Base-by-base conservation (phyloP, 225 moss, liverwort and hornwort species). In the Polytrichum formosum region DNA sequence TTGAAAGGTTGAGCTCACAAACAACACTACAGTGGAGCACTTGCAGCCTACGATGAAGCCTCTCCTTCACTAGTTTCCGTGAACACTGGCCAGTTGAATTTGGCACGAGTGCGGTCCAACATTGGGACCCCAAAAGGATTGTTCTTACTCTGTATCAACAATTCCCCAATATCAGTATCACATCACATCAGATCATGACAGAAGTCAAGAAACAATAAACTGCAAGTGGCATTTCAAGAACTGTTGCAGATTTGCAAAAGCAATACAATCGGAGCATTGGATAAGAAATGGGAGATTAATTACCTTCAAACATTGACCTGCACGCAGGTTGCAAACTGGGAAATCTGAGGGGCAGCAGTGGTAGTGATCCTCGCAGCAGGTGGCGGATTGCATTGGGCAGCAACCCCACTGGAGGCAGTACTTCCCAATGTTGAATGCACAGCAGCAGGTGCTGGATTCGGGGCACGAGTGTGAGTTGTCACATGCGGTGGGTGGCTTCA, bases 331-430 rank as follows among this genome's bases (percentile, higher is more conserved):
- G 87, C 91, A 91, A 26, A 91, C 74, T 1, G 91, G 91, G 46
- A 35, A 89, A 5, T 91, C 84, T 0, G 80, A 76, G 8, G 91
- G 91, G 68, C 91, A 91, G 81, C 92, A 92, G 65, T 92, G 92
- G 66, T 87, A 83, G 59, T 92, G 92, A 6, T 92, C 92, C 7
- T 82, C 83, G 64, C 92, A 92, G 80, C 92, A 92, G 22, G 83
- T 87, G 5, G 92, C 92, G 0, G 90, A 83, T 21, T 92, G 82
- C 79, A 92, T 69, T 5, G 85, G 81, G 31, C 92, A 92, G 35
- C 92, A 92, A 23, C 90, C 85, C 92, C 92, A 92, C 64, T 88
- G 82, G 13, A 92, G 83, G 60, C 92, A 92, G 29, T 74, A 77
- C 76, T 83, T 83, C 25, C 81, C 87, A 1, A 92, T 78, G 56